phyloP scores from a whole-genome alignment of 768 basidiomycete species.

The Suillus clintonianus region DNA sequence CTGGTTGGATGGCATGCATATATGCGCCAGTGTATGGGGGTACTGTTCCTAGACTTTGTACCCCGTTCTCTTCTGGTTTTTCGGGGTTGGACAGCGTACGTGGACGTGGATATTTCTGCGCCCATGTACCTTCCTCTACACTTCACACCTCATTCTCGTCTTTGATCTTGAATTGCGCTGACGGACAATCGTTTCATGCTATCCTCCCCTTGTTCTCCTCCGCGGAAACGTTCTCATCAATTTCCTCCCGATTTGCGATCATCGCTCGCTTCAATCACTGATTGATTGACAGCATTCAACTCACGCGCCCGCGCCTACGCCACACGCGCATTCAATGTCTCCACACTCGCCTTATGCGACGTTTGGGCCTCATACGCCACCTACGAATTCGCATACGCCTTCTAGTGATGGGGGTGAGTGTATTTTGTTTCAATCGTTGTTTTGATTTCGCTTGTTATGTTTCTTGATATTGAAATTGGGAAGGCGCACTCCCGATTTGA shows the following conservation, averaged over 20 bases:
- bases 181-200: neutral
- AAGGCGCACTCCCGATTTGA: too few relatives aligned
- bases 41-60: neutral
- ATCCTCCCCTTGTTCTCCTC: neutral
- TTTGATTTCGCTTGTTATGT: neutral
- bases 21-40: neutral
- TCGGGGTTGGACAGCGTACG: neutral
- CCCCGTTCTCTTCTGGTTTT: neutral
- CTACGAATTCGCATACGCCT: conserved; percentile 26
- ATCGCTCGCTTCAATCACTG: neutral
- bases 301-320: neutral
- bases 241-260: neutral
- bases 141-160: neutral
- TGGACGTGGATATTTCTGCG: neutral
- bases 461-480: too few relatives aligned
- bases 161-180: neutral
- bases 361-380: conserved; percentile 15
- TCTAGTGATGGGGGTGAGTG: conserved; percentile 29
- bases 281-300: conserved; percentile 16
- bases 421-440: neutral
- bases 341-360: conserved; percentile 21
- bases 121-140: too few relatives aligned
- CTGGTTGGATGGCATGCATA: neutral
- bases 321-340: conserved; percentile 14
- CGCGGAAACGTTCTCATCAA: neutral